phyloP scores from a whole-genome alignment of 768 basidiomycete genomes.

The Phaeotremella fagi region DNA sequence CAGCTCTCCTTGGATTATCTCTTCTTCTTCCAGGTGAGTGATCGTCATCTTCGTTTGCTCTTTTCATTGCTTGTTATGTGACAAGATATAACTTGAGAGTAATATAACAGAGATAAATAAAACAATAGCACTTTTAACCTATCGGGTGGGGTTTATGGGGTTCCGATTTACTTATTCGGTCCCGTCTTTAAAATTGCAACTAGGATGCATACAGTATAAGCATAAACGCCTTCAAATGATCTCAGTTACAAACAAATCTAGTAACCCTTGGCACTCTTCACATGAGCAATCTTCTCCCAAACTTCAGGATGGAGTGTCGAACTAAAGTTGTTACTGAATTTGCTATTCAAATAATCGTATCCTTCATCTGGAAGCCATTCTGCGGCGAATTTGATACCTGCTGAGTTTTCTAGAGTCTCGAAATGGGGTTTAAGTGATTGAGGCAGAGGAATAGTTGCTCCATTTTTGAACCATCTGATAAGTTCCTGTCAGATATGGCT shows the following conservation, averaged over 20 bases:
- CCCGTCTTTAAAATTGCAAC: not conserved
- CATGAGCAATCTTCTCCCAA: slow-evolving; percentile 10
- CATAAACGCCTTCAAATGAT: not conserved
- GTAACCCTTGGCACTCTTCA: slow-evolving; percentile 4
- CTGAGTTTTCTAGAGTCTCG: slow-evolving; percentile 4
- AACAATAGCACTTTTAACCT: no score
- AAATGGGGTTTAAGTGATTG: slow-evolving; percentile 7
- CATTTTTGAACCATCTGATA: slow-evolving; percentile 7
- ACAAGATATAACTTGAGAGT: no score
- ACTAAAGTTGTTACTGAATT: slow-evolving; percentile 12
- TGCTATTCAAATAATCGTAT: slow-evolving; percentile 8
- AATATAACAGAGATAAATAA: no score
- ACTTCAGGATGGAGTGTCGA: slow-evolving; percentile 7
- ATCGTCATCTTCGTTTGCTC: no score
- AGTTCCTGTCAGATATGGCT: no score
- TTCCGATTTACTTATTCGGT: no score
- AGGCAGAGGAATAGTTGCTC: slow-evolving; percentile 4
- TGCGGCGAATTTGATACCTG: slow-evolving; percentile 5
- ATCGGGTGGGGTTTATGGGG: no score
- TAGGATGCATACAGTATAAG: no score
- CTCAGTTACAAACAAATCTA: not conserved
- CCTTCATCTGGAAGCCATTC: slow-evolving; percentile 10
- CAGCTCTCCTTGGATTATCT: slow-evolving; percentile 7
- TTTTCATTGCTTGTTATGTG: no score
- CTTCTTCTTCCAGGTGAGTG: slow-evolving; percentile 3